Base-by-base conservation (phyloP, 495 filamentous ascomycete species). In the Neurospora hispaniola region DNA sequence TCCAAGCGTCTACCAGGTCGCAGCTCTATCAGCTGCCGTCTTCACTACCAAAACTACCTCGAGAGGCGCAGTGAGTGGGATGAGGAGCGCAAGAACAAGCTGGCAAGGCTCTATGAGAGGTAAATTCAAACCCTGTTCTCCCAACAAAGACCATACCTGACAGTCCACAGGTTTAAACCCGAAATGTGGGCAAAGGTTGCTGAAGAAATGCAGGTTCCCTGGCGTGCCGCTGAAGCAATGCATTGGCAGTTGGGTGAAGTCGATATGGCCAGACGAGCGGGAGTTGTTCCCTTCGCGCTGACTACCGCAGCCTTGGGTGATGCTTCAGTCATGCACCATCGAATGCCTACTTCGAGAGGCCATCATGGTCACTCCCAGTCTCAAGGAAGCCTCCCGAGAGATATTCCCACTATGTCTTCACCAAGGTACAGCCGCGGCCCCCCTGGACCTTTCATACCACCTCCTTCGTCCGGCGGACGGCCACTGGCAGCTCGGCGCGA, bases 1-100 rank as follows among this genome's bases (percentile, higher is more conserved):
- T 94, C 92, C 72, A 93, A 93, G 83, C 88, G 89, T 20, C 85
- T 98, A 31, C 94, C 94, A 2, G 96, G 95, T 72, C 90, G 96
- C 73, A 97, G 93, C 81, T 89, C 93, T 54, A 97, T 97, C 76
- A 94, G 92, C 73, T 99, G 96, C 81, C 90, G 96, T 31, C 86
- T 99, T 59, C 94, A 97, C 76, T 99, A 97, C 81, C 96, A 99
- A 75, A 99, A 99, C 79, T 99, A 98, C 79, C 86, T 98, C 69
- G 96, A 99, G 81, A 87, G 93, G 77, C 83, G 93, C 72, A 90
- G 90, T 74, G 92, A 96, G 76, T 99, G 96, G 96, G 93, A 97
- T 77, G 96, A 99, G 76, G 96, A 98, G 81, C 91, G 92, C 81
- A 98, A 98, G 84, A 96, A 98, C 83, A 97, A 94, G 82, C 87